A percentile compares a stretch with the other conserved stretches of the same genome.
These are phyloP conservation scores for Dactylellina parvicollis DNA, from an alignment of 2,329 filamentous ascomycete genomes.

Conservation along the genomic window DNA sequence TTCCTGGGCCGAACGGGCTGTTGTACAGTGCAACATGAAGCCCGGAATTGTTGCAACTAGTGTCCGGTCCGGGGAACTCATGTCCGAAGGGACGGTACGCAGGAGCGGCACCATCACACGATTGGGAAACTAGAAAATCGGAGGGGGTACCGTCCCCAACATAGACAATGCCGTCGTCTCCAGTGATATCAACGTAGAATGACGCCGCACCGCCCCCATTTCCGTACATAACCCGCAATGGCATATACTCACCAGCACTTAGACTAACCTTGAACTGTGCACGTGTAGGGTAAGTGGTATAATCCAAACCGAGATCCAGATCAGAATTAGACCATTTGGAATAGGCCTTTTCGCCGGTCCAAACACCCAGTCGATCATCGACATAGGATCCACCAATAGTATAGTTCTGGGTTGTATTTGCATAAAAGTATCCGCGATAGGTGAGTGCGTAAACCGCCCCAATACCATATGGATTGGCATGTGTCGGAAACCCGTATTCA, in stretches of 20 bases:
- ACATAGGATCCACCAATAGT: not conserved
- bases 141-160: not conserved
- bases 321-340: not conserved
- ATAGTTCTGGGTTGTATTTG: not conserved
- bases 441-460: not conserved
- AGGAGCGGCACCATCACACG: slow-evolving; percentile 2
- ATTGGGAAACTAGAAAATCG: slow-evolving; percentile 12
- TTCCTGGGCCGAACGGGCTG: not conserved
- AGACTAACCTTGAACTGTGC: not conserved
- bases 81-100: not conserved
- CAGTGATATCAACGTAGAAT: slow-evolving; percentile 14
- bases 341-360: slow-evolving; percentile 1
- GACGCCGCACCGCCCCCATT: slow-evolving; percentile 13
- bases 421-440: not conserved
- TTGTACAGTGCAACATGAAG: slow-evolving; percentile 15
- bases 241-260: not conserved
- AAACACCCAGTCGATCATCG: not conserved
- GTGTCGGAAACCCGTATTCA: not conserved
- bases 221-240: slow-evolving; percentile 9
- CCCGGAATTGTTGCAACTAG: not conserved
- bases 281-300: too few species aligned
- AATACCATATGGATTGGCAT: not conserved
- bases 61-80: not conserved
- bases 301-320: not conserved
- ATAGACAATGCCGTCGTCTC: slow-evolving; percentile 13